Percentiles rank a stretch among this genome's conserved stretches.
Evolutionary conservation across 2,329 filamentous ascomycete species (phyloP).

Genomic region (Pseudocercospora cruenta): DNA sequence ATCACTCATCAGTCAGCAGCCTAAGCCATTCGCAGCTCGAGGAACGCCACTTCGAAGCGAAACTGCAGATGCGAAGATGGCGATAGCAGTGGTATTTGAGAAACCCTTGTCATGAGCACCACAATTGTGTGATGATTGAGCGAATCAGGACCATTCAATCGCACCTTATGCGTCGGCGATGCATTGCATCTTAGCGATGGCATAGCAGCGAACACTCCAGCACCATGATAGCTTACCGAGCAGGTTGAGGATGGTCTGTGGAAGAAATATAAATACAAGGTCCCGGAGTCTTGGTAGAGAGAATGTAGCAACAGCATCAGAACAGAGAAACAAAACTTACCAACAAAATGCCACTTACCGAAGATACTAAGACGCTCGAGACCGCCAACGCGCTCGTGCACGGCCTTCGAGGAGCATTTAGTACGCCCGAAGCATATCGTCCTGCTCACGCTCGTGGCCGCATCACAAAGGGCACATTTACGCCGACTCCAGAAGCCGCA

Average conservation of each 20-base stretch:
- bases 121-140: not conserved
- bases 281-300: too few relatives aligned
- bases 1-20: not conserved
- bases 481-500: slow-evolving; percentile 49
- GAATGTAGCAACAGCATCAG: too few relatives aligned
- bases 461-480: slow-evolving; percentile 58
- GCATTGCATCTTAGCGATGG: too few relatives aligned
- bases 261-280: too few relatives aligned
- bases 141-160: not conserved
- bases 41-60: not conserved
- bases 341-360: slow-evolving; percentile 31
- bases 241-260: too few relatives aligned
- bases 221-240: too few relatives aligned
- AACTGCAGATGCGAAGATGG: not conserved
- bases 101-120: not conserved
- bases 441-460: slow-evolving; percentile 59
- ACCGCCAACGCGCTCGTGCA: slow-evolving; percentile 30
- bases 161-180: too few relatives aligned
- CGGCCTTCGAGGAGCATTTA: slow-evolving; percentile 30
- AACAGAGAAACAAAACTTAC: not conserved
- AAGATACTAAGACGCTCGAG: slow-evolving; percentile 23
- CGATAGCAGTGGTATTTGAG: not conserved
- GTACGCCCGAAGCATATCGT: slow-evolving; percentile 29
- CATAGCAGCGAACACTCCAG: too few relatives aligned
- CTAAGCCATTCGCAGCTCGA: not conserved